Evolutionary conservation across 208 protist genomes (phyloP).

Genomic region (Leishmania amazonensis): DNA sequence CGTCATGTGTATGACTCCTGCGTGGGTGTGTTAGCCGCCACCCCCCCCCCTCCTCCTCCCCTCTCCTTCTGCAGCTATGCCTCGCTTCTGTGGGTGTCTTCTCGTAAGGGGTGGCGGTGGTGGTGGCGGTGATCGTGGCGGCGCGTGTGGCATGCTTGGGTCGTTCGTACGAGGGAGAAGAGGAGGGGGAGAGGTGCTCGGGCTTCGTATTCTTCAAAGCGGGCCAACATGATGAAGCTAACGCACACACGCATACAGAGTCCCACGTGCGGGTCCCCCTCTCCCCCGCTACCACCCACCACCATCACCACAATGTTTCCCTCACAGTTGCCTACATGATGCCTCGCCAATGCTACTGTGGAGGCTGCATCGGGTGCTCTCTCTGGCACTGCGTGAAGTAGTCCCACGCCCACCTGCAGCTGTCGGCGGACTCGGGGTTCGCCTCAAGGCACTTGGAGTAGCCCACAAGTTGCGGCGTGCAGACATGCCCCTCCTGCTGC

Average conservation of each 20-base stretch:
- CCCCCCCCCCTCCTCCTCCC: no score
- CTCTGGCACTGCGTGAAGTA: conserved; percentile 84
- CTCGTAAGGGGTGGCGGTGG: background rate
- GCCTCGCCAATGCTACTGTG: background rate
- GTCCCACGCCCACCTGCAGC: conserved; percentile 90
- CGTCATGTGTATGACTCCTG: no score
- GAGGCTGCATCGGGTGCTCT: conserved; percentile 25
- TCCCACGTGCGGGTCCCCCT: background rate
- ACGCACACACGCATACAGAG: background rate
- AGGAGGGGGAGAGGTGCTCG: background rate
- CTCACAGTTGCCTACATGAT: background rate
- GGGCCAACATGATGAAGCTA: background rate
- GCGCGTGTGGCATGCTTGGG: background rate
- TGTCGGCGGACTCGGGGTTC: conserved; percentile 56
- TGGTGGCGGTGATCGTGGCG: background rate
- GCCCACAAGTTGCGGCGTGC: conserved; percentile 64
- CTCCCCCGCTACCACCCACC: background rate
- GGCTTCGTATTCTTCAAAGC: background rate
- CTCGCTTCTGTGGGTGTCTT: background rate
- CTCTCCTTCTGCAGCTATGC: no score
- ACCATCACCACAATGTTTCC: background rate
- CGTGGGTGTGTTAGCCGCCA: no score
- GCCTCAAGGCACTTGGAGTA: conserved; percentile 88
- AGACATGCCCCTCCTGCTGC: conserved; percentile 61
- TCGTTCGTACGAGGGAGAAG: background rate